phyloP scores from a whole-genome alignment of 2,329 filamentous ascomycete genomes.

The Sclerotinia subarctica region DNA sequence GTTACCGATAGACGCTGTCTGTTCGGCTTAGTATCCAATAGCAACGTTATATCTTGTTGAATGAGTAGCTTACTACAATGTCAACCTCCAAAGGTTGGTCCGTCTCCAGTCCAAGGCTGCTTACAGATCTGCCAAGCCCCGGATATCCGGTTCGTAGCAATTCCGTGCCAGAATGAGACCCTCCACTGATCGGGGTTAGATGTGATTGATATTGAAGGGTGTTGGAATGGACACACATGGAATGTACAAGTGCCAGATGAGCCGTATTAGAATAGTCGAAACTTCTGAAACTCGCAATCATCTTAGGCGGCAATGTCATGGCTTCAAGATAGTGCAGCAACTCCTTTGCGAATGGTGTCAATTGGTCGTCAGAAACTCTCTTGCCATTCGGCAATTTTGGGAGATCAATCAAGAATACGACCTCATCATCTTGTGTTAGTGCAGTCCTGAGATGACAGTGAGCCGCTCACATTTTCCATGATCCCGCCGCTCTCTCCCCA shows the following conservation, averaged over 20 bases:
- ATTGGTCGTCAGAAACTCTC: conserved; percentile 29
- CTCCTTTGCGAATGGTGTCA: conserved; percentile 63
- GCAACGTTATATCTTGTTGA: neutral
- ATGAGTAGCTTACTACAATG: conserved; percentile 55
- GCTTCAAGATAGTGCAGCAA: conserved; percentile 44
- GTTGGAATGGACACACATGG: conserved; percentile 58
- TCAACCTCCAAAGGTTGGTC: conserved; percentile 62
- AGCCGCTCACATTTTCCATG: conserved; percentile 72
- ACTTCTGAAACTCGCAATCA: conserved; percentile 65
- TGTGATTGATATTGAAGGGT: neutral
- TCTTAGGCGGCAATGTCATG: conserved; percentile 53
- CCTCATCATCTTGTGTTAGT: conserved; percentile 14
- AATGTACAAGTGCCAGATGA: conserved; percentile 77
- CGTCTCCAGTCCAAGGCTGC: conserved; percentile 58
- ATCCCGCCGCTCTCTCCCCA: conserved; percentile 64
- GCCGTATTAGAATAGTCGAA: conserved; percentile 80
- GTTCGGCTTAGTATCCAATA: conserved; percentile 5
- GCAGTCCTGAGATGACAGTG: neutral
- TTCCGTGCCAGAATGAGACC: conserved; percentile 50
- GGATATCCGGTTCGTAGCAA: conserved; percentile 64
- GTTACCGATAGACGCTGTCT: conserved; percentile 79
- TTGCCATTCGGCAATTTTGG: conserved; percentile 48
- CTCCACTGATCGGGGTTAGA: conserved; percentile 45
- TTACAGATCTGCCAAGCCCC: conserved; percentile 67
- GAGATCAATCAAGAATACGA: conserved; percentile 54